Conservation (phyloP, 2,329 filamentous ascomycete genomes). For the Paramyrothecium sp. region DNA sequence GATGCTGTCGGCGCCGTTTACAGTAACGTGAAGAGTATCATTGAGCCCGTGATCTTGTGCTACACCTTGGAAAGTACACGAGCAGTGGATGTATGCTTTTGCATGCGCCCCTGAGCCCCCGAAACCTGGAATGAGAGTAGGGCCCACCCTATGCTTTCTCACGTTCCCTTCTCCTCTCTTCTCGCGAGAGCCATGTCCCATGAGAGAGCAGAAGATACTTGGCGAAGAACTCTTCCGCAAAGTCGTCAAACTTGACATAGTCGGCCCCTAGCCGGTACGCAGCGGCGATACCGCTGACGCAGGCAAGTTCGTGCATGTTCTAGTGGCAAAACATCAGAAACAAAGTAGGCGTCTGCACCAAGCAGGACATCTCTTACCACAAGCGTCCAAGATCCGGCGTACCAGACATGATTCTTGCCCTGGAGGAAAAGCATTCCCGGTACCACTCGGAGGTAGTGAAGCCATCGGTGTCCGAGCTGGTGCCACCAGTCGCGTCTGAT, state of each 20-base stretch:
- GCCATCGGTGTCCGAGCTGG: conserved; percentile 63
- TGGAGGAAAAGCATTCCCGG: conserved; percentile 73
- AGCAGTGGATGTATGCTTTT: no score
- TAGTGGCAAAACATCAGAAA: conserved; percentile 15
- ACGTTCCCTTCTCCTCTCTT: conserved; percentile 26
- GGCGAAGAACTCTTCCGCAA: conserved; percentile 44
- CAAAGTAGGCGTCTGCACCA: neutral
- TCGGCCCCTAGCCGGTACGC: conserved; percentile 66
- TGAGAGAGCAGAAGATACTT: conserved; percentile 47
- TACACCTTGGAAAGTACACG: no score
- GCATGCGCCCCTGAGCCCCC: no score
- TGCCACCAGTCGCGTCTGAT: conserved; percentile 68
- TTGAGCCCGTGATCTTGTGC: no score
- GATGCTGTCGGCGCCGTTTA: no score
- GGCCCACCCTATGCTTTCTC: neutral
- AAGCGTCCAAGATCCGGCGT: conserved; percentile 67
- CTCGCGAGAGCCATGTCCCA: conserved; percentile 34
- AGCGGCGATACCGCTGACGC: conserved; percentile 68
- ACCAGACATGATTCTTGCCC: conserved; percentile 60
- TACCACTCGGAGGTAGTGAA: conserved; percentile 63
- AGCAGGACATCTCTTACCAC: conserved; percentile 44
- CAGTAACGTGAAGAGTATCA: no score
- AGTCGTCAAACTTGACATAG: conserved; percentile 59
- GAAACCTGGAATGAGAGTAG: no score
- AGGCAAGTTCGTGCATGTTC: conserved; percentile 70